Conservation (phyloP, 2,329 filamentous ascomycete genomes). For the Fusarium veterinarium region DNA sequence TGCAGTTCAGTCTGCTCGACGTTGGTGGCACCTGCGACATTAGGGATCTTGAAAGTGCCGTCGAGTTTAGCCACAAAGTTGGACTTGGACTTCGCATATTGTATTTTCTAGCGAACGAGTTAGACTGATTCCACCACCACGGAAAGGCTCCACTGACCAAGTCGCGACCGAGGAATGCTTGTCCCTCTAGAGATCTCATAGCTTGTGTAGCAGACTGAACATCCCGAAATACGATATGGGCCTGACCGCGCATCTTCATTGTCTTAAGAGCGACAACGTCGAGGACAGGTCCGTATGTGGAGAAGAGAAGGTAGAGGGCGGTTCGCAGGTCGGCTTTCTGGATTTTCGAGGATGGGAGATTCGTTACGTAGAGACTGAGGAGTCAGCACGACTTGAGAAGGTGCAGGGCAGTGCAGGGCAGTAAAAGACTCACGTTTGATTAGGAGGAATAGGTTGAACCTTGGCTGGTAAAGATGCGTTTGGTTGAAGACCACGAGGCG, state of each 20-base stretch:
- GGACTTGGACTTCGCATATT: constrained; percentile 91
- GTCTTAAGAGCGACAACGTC: constrained; percentile 93
- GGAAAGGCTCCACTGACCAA: constrained; percentile 70
- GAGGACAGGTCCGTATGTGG: constrained; percentile 90
- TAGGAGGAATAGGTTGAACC: constrained; percentile 71
- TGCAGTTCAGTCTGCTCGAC: constrained; percentile 79
- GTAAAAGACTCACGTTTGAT: constrained; percentile 74
- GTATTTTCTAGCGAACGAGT: constrained; percentile 75
- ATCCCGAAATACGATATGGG: constrained; percentile 91
- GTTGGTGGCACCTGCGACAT: constrained; percentile 62
- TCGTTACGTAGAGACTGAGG: constrained; percentile 85
- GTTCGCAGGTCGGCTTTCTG: constrained; percentile 89
- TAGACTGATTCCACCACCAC: neutral
- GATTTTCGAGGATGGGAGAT: constrained; percentile 86
- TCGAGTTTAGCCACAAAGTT: constrained; percentile 91
- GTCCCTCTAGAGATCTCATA: constrained; percentile 87
- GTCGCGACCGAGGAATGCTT: constrained; percentile 84
- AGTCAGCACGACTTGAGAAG: constrained; percentile 6
- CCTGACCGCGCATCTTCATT: constrained; percentile 93
- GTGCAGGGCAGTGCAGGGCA: constrained; percentile 8
- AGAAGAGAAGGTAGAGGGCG: constrained; percentile 91
- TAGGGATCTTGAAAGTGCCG: constrained; percentile 83
- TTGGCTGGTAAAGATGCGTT: constrained; percentile 60
- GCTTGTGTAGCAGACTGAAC: constrained; percentile 92
- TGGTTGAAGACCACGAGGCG: constrained; percentile 54